Percentiles rank a stretch among this genome's conserved stretches.
phyloP scores from a whole-genome alignment of 2,329 filamentous ascomycete species.

The Periconia sp. region DNA sequence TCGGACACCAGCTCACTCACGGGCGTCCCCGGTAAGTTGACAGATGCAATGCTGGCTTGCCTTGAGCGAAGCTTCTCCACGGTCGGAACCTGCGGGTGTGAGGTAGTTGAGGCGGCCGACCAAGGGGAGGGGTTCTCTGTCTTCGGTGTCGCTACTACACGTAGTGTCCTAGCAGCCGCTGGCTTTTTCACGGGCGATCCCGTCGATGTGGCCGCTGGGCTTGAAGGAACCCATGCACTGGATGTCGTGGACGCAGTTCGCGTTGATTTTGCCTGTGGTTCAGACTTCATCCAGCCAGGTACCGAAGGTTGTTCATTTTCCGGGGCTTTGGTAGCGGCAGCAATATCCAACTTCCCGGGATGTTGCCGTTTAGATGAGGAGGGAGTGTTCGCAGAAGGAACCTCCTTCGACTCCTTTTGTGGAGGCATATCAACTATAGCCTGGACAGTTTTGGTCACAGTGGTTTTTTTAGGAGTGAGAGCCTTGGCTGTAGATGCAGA shows the following conservation, averaged over 20 bases:
- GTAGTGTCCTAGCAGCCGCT: slow-evolving; percentile 62
- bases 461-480: slow-evolving; percentile 22
- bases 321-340: slow-evolving; percentile 37
- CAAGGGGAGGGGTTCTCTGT: slow-evolving; percentile 55
- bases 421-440: slow-evolving; percentile 13
- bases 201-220: slow-evolving; percentile 55
- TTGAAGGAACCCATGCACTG: slow-evolving; percentile 53
- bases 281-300: slow-evolving; percentile 20
- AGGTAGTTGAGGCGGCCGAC: slow-evolving; percentile 31
- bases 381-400: slow-evolving; percentile 10
- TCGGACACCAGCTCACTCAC: slow-evolving; percentile 76
- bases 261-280: slow-evolving; percentile 24
- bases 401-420: slow-evolving; percentile 17
- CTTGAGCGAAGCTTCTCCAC: slow-evolving; percentile 51
- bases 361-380: slow-evolving; percentile 40
- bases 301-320: slow-evolving; percentile 20
- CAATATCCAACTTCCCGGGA: slow-evolving; percentile 52
- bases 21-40: slow-evolving; percentile 70
- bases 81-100: slow-evolving; percentile 35
- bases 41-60: slow-evolving; percentile 58
- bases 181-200: slow-evolving; percentile 47
- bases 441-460: slow-evolving; percentile 17
- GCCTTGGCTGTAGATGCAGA: slow-evolving; percentile 18
- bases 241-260: slow-evolving; percentile 41
- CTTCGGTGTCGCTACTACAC: slow-evolving; percentile 70